A percentile compares a stretch with the other conserved stretches of the same genome.
Evolutionary conservation across 2,329 filamentous ascomycete genomes (phyloP).

Genomic region (Colletotrichum plurivorum): DNA sequence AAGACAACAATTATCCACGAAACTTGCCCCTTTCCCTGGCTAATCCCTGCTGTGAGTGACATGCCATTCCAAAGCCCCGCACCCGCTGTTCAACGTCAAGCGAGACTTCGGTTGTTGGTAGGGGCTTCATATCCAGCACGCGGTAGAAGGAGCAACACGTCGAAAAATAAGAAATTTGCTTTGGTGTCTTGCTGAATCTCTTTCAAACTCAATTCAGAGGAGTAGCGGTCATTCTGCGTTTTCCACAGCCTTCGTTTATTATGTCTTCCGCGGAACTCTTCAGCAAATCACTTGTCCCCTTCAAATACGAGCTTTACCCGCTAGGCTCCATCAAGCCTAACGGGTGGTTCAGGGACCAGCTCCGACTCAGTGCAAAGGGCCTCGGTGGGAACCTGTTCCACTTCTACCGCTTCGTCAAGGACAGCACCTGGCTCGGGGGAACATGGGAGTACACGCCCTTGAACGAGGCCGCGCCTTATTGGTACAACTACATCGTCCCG

Average conservation of each 20-base stretch:
- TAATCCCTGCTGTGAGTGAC: too few relatives aligned
- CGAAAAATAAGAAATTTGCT: too few relatives aligned
- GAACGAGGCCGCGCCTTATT: slow-evolving; percentile 71
- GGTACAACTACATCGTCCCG: slow-evolving; percentile 72
- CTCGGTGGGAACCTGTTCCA: slow-evolving; percentile 66
- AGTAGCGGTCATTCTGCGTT: background rate
- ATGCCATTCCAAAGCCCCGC: too few relatives aligned
- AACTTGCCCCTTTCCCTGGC: background rate
- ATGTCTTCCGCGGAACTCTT: background rate
- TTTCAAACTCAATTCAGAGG: too few relatives aligned
- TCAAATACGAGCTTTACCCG: slow-evolving; percentile 56
- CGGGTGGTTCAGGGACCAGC: slow-evolving; percentile 67
- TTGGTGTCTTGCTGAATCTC: too few relatives aligned
- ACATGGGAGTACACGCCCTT: slow-evolving; percentile 67
- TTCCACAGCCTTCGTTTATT: background rate
- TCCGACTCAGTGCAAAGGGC: slow-evolving; percentile 63
- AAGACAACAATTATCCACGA: background rate
- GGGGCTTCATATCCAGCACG: too few relatives aligned
- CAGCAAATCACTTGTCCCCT: slow-evolving; percentile 46
- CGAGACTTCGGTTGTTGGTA: too few relatives aligned
- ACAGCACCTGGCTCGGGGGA: slow-evolving; percentile 66
- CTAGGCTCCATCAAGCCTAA: slow-evolving; percentile 64
- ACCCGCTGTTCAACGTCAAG: too few relatives aligned
- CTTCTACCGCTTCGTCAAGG: slow-evolving; percentile 67
- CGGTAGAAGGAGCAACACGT: too few relatives aligned